A percentile compares a stretch with the other conserved stretches of the same genome.
Conservation (phyloP, 805 yeast species). For the Myxozyma kluyveri region DNA sequence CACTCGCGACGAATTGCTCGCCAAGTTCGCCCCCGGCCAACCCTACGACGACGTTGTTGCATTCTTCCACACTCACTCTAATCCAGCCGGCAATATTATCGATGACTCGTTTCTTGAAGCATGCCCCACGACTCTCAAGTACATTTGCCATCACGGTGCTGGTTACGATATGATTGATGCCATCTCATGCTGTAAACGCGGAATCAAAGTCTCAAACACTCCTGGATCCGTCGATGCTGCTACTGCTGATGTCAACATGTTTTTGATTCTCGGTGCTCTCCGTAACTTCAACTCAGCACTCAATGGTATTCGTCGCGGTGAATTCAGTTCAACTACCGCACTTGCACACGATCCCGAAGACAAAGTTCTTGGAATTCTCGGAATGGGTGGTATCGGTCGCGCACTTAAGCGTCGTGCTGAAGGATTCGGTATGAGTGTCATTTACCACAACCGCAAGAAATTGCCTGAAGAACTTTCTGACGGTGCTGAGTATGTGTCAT, state of each 20-base stretch:
- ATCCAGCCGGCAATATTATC: conserved; percentile 54
- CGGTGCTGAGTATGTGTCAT: conserved; percentile 66
- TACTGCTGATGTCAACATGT: conserved; percentile 71
- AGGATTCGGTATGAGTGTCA: conserved; percentile 75
- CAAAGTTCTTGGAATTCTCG: conserved; percentile 73
- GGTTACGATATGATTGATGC: conserved; percentile 66
- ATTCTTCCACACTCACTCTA: conserved; percentile 52
- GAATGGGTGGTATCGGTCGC: conserved; percentile 89
- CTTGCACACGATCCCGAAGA: conserved; percentile 75
- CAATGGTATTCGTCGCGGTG: conserved; percentile 52
- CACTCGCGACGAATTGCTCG: conserved; percentile 40
- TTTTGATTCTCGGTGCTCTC: conserved; percentile 57
- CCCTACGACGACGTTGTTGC: conserved; percentile 46
- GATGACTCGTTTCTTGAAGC: conserved; percentile 57
- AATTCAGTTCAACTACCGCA: conserved; percentile 60
- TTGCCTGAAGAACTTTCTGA: conserved; percentile 61
- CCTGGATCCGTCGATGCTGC: conserved; percentile 66
- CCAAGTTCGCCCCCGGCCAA: conserved; percentile 36
- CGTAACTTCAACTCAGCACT: conserved; percentile 66
- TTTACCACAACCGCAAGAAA: conserved; percentile 68
- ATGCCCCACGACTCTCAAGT: conserved; percentile 55
- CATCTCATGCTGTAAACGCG: conserved; percentile 49
- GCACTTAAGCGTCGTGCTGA: conserved; percentile 66
- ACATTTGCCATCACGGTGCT: conserved; percentile 68
- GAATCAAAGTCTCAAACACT: conserved; percentile 61